Evolutionary conservation across 805 yeast genomes (phyloP).

Genomic region (Ogataea paradorogensis): DNA sequence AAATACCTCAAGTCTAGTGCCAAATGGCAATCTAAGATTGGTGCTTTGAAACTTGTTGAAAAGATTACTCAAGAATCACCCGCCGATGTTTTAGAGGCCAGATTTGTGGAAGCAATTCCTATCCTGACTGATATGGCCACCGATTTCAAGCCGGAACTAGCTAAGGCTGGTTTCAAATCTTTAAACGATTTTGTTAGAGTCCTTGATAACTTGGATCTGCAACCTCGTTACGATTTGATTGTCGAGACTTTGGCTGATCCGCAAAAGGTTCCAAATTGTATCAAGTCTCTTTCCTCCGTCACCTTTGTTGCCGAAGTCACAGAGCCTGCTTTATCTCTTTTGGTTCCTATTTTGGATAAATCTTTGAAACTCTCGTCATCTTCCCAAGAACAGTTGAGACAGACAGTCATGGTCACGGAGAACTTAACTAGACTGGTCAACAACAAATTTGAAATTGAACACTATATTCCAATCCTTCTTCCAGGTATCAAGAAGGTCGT

Average conservation of each 20-base stretch:
- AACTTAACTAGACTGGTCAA: conserved; percentile 93
- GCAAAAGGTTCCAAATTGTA: conserved; percentile 80
- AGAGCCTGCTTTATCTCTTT: conserved; percentile 85
- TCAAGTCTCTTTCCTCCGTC: conserved; percentile 84
- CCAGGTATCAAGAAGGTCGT: conserved; percentile 93
- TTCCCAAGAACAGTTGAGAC: conserved; percentile 94
- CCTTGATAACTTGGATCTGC: conserved; percentile 88
- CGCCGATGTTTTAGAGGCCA: conserved; percentile 77
- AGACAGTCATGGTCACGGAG: conserved; percentile 93
- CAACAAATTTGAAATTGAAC: conserved; percentile 87
- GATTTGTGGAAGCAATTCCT: conserved; percentile 78
- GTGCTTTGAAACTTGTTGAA: conserved; percentile 72
- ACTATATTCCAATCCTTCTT: conserved; percentile 76
- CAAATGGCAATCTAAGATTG: conserved; percentile 89
- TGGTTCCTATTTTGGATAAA: conserved; percentile 89
- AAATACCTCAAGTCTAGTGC: conserved; percentile 74
- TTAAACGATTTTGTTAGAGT: conserved; percentile 71
- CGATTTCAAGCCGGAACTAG: conserved; percentile 94
- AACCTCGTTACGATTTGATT: conserved; percentile 79
- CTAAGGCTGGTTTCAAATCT: conserved; percentile 75
- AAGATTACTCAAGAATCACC: conserved; percentile 76
- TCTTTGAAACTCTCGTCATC: conserved; percentile 84
- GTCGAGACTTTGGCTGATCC: conserved; percentile 91
- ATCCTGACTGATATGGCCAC: conserved; percentile 84
- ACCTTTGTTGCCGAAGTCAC: conserved; percentile 98